A percentile compares a stretch with the other conserved stretches of the same genome.
Conservation (phyloP, 805 yeast species). For the Yarrowia osloensis region DNA sequence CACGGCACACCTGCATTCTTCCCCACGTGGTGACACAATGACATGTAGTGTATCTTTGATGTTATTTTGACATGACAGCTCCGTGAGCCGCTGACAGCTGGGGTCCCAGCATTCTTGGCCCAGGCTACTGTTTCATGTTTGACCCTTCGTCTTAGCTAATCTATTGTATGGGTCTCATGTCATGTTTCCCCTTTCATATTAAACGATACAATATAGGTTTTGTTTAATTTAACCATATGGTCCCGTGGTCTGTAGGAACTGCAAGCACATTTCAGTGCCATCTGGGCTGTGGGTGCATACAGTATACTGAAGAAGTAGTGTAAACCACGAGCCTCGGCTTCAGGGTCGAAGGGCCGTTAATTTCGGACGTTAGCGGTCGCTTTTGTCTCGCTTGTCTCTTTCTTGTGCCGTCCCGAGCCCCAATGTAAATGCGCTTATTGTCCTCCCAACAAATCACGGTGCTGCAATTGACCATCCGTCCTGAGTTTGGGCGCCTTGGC, state of each 20-base stretch:
- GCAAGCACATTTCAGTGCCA: background rate
- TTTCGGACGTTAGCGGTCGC: background rate
- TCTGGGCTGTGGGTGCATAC: background rate
- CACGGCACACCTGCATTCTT: background rate
- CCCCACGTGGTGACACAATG: background rate
- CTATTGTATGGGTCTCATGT: constrained; percentile 2
- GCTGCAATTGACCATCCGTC: constrained; percentile 4
- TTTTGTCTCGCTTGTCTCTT: background rate
- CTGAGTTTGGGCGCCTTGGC: background rate
- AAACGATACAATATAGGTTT: background rate
- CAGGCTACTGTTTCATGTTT: no score
- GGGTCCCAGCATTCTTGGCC: no score
- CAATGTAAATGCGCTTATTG: background rate
- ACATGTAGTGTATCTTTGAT: background rate
- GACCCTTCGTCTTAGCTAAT: no score
- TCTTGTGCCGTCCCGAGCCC: background rate
- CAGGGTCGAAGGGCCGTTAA: background rate
- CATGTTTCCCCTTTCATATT: background rate
- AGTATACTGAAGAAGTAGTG: no score
- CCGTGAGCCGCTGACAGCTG: no score
- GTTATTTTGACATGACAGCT: background rate
- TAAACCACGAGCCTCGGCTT: no score
- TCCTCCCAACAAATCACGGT: constrained; percentile 4
- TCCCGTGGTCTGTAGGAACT: background rate
- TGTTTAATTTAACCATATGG: constrained; percentile 8